phyloP scores from a whole-genome alignment of 306 rosid genomes.

The Cotoneaster glaucophyllus region DNA sequence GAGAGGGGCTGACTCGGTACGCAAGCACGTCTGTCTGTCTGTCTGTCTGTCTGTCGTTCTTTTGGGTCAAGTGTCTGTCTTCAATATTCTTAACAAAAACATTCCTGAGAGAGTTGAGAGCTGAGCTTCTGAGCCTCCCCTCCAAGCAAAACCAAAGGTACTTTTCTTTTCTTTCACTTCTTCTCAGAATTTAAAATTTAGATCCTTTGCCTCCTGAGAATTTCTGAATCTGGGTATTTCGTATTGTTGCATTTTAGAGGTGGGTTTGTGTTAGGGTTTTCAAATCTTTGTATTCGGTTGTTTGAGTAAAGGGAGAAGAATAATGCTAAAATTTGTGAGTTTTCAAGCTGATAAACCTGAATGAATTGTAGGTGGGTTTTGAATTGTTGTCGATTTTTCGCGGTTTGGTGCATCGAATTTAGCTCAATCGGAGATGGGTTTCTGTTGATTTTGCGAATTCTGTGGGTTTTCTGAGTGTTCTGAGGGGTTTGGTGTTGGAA shows the following conservation, averaged over 20 bases:
- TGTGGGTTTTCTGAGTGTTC: slow-evolving; percentile 14
- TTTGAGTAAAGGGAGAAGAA: not conserved
- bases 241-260: slow-evolving; percentile 6
- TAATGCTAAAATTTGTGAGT: slow-evolving; percentile 4
- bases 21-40: not conserved
- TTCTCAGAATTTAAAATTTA: not conserved
- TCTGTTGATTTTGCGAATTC: slow-evolving; percentile 24
- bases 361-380: slow-evolving; percentile 9
- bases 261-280: slow-evolving; percentile 6
- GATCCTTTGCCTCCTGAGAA: not conserved
- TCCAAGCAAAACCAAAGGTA: slow-evolving; percentile 31
- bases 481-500: slow-evolving; percentile 14
- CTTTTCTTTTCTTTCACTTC: slow-evolving; percentile 9
- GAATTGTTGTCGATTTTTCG: slow-evolving; percentile 4
- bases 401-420: slow-evolving; percentile 18
- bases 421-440: slow-evolving; percentile 29
- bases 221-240: slow-evolving; percentile 27
- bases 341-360: not conserved
- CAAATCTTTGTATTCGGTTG: not conserved
- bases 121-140: slow-evolving; percentile 4
- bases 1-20: slow-evolving; percentile 22
- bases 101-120: not conserved
- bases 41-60: not conserved
- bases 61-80: not conserved
- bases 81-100: not conserved